phyloP scores from a whole-genome alignment of 2,329 filamentous ascomycete species.

The Sclerotinia minor region DNA sequence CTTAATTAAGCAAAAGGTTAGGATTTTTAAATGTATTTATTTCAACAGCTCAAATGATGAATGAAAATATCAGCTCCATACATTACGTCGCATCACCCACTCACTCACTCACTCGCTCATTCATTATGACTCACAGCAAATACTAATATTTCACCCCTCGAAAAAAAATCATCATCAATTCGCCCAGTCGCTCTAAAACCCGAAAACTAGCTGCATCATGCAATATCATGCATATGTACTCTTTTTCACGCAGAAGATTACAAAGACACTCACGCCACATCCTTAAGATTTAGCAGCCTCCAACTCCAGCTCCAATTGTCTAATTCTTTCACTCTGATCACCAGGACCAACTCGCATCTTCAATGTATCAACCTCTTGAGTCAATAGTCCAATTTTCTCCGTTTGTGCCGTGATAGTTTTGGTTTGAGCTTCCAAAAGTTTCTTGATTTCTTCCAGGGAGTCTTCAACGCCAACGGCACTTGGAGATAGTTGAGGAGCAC shows the following conservation, averaged over 20 bases:
- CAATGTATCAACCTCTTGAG: conserved; percentile 73
- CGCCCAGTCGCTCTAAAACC: conserved; percentile 11
- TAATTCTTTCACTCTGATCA: conserved; percentile 63
- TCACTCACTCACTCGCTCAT: too few relatives aligned
- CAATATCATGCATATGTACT: not conserved
- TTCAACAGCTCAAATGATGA: not conserved
- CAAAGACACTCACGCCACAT: not conserved
- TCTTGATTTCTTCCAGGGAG: conserved; percentile 74
- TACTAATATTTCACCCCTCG: not conserved
- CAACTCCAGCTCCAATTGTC: conserved; percentile 66
- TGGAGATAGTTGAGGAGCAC: conserved; percentile 36
- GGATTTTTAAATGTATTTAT: too few relatives aligned
- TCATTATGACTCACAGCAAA: too few relatives aligned
- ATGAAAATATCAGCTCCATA: not conserved
- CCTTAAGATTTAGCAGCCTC: conserved; percentile 58
- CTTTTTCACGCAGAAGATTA: not conserved
- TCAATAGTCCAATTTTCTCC: conserved; percentile 69
- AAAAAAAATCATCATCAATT: conserved; percentile 6
- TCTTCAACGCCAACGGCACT: conserved; percentile 55
- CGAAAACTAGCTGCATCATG: conserved; percentile 9
- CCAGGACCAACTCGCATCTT: conserved; percentile 70
- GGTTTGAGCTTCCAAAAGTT: conserved; percentile 73
- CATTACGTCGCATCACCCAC: not conserved
- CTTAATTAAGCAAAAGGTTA: not conserved
- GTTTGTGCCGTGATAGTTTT: conserved; percentile 76